Conservation (phyloP, 129 eudicot genomes). For the Saussurea involucrata region DNA sequence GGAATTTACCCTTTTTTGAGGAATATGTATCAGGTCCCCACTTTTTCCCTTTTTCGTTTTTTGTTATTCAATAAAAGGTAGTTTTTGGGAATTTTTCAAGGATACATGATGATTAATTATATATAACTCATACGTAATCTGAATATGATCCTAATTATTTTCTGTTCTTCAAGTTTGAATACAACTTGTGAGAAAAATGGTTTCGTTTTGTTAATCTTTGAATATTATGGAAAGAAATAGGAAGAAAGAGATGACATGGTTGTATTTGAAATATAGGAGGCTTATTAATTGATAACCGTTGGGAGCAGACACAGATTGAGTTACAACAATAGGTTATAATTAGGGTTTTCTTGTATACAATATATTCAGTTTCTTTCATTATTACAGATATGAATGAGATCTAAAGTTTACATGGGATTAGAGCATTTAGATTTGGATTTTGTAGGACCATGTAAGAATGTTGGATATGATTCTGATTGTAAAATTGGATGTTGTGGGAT, state of each 20-base stretch:
- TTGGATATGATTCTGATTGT: no score
- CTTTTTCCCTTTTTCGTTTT: background rate
- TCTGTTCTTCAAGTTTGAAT: background rate
- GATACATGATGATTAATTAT: background rate
- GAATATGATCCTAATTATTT: background rate
- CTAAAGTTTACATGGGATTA: background rate
- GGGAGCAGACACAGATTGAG: background rate
- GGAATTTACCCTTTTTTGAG: constrained; percentile 22
- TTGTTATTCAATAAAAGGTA: background rate
- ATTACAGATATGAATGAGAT: background rate
- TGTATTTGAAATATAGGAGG: background rate
- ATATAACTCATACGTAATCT: background rate
- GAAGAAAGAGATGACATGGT: background rate
- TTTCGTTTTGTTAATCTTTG: background rate
- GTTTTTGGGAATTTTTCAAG: background rate
- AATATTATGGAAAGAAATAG: background rate
- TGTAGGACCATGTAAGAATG: background rate
- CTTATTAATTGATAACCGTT: background rate
- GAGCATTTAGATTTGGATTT: background rate
- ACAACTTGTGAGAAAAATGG: background rate
- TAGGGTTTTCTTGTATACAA: background rate
- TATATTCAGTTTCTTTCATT: background rate
- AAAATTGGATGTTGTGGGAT: no score
- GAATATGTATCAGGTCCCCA: constrained; percentile 33
- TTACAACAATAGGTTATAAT: background rate